Base-by-base conservation (phyloP, 116 monocot species). In the Posidonia oceanica region DNA sequence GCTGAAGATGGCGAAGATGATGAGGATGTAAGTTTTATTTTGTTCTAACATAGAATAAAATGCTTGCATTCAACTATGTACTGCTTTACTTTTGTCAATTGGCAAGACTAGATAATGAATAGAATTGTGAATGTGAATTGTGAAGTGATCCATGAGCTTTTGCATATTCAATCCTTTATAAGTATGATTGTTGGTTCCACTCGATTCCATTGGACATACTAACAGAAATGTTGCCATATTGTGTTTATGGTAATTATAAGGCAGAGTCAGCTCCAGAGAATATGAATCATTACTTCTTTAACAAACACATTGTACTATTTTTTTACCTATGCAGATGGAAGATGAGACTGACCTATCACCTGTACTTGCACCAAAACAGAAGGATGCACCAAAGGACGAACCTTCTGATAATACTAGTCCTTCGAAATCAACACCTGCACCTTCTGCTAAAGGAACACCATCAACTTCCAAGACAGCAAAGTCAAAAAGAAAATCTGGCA, bases 1-100 rank as follows among this genome's bases (percentile, higher is more conserved):
- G 98, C 87, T 7, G 98, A 98, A 10, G 98, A 98, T 0, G 98
- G 93, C 3, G 98, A 98, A 2, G 98, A 93, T 29, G 82, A 82
- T 52, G 81, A 77, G 23, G 97, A 89, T 75, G 88, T 84, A 75
- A 79, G 80, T 75, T 36, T 20, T 64, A 69, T 36, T 48, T 39
- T 67, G 56, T 36, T 40, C 39, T 58, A 56, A 55, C n/a, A 36
- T 40, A 39, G 55, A 16, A 37, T 48, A 48, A 48, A 48, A 48
- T 48, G 12, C 48, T 10, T 10, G 1, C 48, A 48, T 48, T 48
- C 48, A 10, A 48, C 7, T 48, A 48, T 10, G 7, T 48, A 48
- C 48, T 48, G 48, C 48, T 48, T 48, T 48, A 10, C 3, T 48
- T 48, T 10, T 7, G 48, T 48, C 7, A 48, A 48, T 48, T 48